Evolutionary conservation across 2,329 filamentous ascomycete genomes (phyloP), one percentile per base, ranked within the genome.

Genomic region (Penicillium sp.): DNA sequence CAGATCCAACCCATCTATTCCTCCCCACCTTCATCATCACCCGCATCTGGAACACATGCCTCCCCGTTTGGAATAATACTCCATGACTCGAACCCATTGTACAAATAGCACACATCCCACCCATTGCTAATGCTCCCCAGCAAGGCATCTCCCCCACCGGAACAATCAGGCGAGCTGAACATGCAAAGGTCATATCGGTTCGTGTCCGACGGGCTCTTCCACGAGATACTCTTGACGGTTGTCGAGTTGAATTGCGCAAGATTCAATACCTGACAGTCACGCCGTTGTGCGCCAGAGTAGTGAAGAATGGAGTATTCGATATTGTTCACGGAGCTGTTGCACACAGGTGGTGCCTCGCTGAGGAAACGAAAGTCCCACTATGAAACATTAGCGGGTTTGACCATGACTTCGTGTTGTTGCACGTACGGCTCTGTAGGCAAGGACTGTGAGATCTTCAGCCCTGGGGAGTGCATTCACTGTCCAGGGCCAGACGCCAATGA

Each of bases 331-430:
- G 64, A 60, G 3, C 62, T 56, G 49, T 64, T 49, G 60, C 73
- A 75, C 52, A 63, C 60, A 27, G 71, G 64, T 4, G 64, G 59
- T 37, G 70, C 70, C 21, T 66, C 67, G 48, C 61, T 64, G 50
- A 73, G 68, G 29, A 74, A 66, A 50, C 65, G 69, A 41, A 75
- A 61, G 46, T 71, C 67, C 69, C 69, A 71, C 69, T 70, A 25
- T 15, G 6, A 31, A 56, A 19, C 10, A 23, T 50, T 27, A 59
- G 53, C 47, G 12, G 38, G 56, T 19, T 43, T 47, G 6, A 12
- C 10, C n/a, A 1, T 6, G 9, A 23, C 10, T 31, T 19, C n/a
- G 13, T 0, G 10, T 9, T 17, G 9, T 40, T 48, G 13, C 21
- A 25, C 65, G 8, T 59, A 70, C 68, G 25, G 61, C 65, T 61